Evolutionary conservation across 352 stramenopile genomes (phyloP).

Genomic region (Phytophthora agathidicida): DNA sequence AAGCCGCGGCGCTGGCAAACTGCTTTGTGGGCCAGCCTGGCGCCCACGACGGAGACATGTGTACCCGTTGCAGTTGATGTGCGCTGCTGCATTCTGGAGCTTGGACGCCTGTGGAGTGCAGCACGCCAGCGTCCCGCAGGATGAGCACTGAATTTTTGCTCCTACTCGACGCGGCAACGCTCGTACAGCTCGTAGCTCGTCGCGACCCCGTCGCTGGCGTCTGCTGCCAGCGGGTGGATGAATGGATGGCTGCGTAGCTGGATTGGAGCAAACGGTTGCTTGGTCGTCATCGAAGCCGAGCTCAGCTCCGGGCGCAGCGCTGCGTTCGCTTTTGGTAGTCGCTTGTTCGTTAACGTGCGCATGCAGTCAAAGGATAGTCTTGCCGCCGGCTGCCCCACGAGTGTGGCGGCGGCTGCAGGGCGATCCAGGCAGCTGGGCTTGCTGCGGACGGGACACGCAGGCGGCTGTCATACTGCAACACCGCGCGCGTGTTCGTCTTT

Average conservation of each 20-base stretch:
- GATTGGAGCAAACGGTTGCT: conserved; percentile 26
- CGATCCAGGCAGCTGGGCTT: conserved; percentile 19
- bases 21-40: not conserved
- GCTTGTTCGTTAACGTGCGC: conserved; percentile 25
- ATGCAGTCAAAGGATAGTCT: conserved; percentile 25
- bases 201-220: conserved; percentile 6
- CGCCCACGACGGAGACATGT: not conserved
- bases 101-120: not conserved
- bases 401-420: conserved; percentile 12
- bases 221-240: conserved; percentile 2
- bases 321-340: conserved; percentile 37
- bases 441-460: conserved; percentile 8
- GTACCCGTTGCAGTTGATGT: not conserved
- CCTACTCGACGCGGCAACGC: conserved; percentile 13
- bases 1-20: too few relatives aligned
- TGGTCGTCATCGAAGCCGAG: conserved; percentile 22
- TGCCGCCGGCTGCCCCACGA: conserved; percentile 11
- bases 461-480: conserved; percentile 16
- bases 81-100: too few relatives aligned
- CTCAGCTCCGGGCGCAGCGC: conserved; percentile 9
- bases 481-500: not conserved
- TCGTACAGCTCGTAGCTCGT: conserved; percentile 4
- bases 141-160: conserved; percentile 23
- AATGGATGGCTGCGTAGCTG: too few relatives aligned
- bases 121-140: conserved; percentile 14